These are phyloP conservation scores for Colletotrichum endophyticum DNA, from an alignment of 2,329 filamentous ascomycete genomes.

Conservation along the genomic window DNA sequence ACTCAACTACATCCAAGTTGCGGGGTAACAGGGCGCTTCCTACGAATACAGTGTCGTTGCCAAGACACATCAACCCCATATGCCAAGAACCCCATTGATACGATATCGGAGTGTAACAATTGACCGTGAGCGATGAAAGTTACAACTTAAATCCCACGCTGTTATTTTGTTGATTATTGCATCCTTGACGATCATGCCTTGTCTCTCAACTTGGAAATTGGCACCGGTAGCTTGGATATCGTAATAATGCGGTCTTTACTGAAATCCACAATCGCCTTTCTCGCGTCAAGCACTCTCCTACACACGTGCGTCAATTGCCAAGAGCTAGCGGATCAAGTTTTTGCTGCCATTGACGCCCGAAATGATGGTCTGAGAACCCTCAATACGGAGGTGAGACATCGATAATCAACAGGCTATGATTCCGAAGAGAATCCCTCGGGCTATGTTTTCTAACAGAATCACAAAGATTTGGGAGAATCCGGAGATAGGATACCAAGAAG, in stretches of 20 bases:
- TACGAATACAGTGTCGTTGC: neutral
- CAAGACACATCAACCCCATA: neutral
- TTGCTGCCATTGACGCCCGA: neutral
- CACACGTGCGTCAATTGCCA: neutral
- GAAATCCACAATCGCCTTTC: neutral
- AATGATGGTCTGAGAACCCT: neutral
- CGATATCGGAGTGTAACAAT: neutral
- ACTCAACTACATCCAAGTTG: neutral
- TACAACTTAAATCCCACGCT: neutral
- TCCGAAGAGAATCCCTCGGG: neutral
- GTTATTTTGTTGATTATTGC: neutral
- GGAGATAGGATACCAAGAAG: slow-evolving; percentile 36
- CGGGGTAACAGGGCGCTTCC: neutral
- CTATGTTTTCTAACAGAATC: neutral
- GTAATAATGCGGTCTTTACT: neutral
- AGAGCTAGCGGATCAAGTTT: neutral
- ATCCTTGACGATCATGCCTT: neutral
- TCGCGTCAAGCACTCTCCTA: neutral
- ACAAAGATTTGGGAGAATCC: neutral
- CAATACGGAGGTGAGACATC: neutral
- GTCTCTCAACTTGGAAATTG: neutral
- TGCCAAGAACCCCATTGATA: neutral
- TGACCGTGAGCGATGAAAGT: neutral
- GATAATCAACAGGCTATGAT: no score
- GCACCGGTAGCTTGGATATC: neutral